phyloP scores from a whole-genome alignment of 2,329 filamentous ascomycete species.

The Ceratocystis huliohia region DNA sequence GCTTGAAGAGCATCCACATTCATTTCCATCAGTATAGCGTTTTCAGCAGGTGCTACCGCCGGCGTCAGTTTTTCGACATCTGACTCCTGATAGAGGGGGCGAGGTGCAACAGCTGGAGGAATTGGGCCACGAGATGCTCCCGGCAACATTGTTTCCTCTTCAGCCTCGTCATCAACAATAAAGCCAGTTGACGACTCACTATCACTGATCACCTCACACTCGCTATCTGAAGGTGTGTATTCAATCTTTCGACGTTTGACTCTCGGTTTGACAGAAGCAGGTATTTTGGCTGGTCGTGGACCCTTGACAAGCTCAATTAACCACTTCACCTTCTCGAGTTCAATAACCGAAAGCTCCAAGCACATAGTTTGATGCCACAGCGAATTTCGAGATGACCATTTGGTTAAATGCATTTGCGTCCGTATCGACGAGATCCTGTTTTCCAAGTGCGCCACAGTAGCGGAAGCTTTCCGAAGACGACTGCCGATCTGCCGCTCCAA shows the following conservation, averaged over 20 bases:
- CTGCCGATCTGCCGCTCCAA: slow-evolving; percentile 4
- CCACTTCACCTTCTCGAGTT: slow-evolving; percentile 44
- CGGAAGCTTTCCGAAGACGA: slow-evolving; percentile 36
- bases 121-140: background rate
- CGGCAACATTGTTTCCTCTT: background rate
- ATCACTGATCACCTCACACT: slow-evolving; percentile 40
- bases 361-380: slow-evolving; percentile 43
- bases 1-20: background rate
- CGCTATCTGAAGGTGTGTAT: slow-evolving; percentile 28
- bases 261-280: background rate
- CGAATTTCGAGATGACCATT: slow-evolving; percentile 41
- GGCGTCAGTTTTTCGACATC: background rate
- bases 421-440: slow-evolving; percentile 44
- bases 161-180: slow-evolving; percentile 32
- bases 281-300: slow-evolving; percentile 23
- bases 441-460: slow-evolving; percentile 33
- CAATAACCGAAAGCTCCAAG: slow-evolving; percentile 53
- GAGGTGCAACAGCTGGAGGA: background rate
- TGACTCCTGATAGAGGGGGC: background rate
- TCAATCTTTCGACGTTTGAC: slow-evolving; percentile 20
- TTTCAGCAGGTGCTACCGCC: background rate
- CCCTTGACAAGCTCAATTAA: slow-evolving; percentile 35
- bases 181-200: slow-evolving; percentile 38
- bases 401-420: slow-evolving; percentile 37
- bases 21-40: background rate